These are phyloP conservation scores for Tetrahymena borealis DNA, from an alignment of 73 alveolate genomes.

Conservation along the genomic window DNA sequence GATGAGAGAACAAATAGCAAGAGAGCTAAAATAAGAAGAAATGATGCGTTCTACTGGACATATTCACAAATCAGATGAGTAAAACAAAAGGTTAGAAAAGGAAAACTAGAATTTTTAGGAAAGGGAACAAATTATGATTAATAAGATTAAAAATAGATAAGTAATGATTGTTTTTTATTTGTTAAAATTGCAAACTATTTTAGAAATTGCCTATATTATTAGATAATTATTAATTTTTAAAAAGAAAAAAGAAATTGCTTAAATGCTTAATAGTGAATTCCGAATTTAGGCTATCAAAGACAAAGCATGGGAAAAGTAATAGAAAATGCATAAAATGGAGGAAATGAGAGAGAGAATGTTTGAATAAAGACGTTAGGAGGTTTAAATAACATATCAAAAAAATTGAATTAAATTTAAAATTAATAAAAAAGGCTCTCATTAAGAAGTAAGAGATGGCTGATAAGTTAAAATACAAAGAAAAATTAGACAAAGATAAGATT, in stretches of 20 bases:
- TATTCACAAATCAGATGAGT: background rate
- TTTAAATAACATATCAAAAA: background rate
- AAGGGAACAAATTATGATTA: background rate
- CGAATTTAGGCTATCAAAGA: background rate
- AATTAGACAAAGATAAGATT: background rate
- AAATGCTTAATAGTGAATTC: background rate
- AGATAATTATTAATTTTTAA: too few relatives aligned
- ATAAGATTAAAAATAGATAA: background rate
- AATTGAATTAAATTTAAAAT: background rate
- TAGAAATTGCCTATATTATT: background rate
- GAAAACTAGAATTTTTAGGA: background rate
- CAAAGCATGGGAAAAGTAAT: background rate
- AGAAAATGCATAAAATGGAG: background rate
- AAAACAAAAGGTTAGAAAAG: background rate
- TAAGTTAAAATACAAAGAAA: background rate
- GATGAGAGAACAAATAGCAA: background rate
- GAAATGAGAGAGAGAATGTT: background rate
- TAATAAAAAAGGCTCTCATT: background rate
- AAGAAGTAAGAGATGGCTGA: background rate
- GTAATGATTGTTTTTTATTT: background rate
- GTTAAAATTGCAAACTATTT: background rate
- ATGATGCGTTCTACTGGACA: background rate
- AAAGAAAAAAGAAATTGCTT: background rate
- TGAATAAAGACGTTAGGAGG: background rate
- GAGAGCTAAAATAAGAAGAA: background rate